phyloP scores from a whole-genome alignment of 768 basidiomycete genomes.

The Cantharellus anzutake region DNA sequence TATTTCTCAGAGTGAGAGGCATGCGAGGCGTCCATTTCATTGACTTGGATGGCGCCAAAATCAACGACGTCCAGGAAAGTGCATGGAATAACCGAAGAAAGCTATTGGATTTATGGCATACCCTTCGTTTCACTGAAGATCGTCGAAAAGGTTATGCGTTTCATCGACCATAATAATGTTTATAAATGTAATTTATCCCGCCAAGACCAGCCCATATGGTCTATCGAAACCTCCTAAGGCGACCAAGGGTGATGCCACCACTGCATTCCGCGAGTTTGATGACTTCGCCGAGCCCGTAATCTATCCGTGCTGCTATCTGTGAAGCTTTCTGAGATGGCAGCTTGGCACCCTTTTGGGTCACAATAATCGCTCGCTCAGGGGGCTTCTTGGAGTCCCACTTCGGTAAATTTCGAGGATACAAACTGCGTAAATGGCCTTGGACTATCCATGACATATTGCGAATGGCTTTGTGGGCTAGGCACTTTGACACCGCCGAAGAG shows the following conservation, averaged over 20 bases:
- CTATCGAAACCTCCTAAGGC: background rate
- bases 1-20: background rate
- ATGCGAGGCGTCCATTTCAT: background rate
- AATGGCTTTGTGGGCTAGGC: slow-evolving; percentile 4
- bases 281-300: background rate
- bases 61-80: background rate
- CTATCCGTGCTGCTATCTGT: background rate
- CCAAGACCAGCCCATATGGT: too few relatives aligned
- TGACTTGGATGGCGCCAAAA: background rate
- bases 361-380: background rate
- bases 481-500: slow-evolving; percentile 4
- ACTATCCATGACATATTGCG: slow-evolving; percentile 5
- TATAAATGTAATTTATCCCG: too few relatives aligned
- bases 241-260: background rate
- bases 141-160: too few relatives aligned
- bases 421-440: background rate
- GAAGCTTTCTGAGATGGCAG: background rate
- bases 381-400: background rate
- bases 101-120: too few relatives aligned
- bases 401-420: background rate
- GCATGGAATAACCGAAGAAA: too few relatives aligned
- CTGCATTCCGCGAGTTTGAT: background rate
- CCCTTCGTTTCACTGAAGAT: too few relatives aligned
- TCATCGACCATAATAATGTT: too few relatives aligned
- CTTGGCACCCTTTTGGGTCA: background rate